phyloP scores from a whole-genome alignment of 73 alveolate species.

The Urostyla sp. region DNA sequence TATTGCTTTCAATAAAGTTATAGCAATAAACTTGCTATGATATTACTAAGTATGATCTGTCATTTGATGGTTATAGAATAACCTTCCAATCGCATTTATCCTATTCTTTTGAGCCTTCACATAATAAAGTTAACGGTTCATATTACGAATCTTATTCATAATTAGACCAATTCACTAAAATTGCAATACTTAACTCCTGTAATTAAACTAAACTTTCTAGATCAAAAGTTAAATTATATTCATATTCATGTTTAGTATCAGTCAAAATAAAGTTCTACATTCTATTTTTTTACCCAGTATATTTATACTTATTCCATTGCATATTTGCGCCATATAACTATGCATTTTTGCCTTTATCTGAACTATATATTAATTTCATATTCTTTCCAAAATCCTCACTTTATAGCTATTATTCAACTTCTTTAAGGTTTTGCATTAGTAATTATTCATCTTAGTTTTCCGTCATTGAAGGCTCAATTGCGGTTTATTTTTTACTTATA shows the following conservation, averaged over 20 bases:
- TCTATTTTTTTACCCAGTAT: slow-evolving; percentile 45
- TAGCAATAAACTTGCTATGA: slow-evolving; percentile 58
- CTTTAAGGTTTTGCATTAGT: no score
- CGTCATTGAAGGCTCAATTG: no score
- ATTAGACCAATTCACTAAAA: slow-evolving; percentile 66
- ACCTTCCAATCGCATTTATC: slow-evolving; percentile 52
- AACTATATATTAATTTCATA: neutral
- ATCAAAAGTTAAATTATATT: slow-evolving; percentile 51
- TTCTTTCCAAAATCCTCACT: slow-evolving; percentile 37
- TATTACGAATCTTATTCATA: slow-evolving; percentile 59
- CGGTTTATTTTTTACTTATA: no score
- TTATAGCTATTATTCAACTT: slow-evolving; percentile 2
- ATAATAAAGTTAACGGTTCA: slow-evolving; percentile 53
- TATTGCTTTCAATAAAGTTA: slow-evolving; percentile 4
- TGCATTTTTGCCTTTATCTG: neutral
- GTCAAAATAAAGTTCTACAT: neutral
- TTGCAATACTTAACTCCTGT: slow-evolving; percentile 59
- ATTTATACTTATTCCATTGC: slow-evolving; percentile 28
- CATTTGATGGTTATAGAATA: slow-evolving; percentile 6
- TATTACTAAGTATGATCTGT: slow-evolving; percentile 39
- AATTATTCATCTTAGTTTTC: no score
- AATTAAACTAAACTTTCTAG: slow-evolving; percentile 33
- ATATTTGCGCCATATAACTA: neutral
- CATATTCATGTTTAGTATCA: slow-evolving; percentile 29
- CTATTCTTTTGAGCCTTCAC: slow-evolving; percentile 59